These are phyloP conservation scores for Scleromitrula shiraiana DNA, from an alignment of 2,329 filamentous ascomycete species.

Conservation along the genomic window DNA sequence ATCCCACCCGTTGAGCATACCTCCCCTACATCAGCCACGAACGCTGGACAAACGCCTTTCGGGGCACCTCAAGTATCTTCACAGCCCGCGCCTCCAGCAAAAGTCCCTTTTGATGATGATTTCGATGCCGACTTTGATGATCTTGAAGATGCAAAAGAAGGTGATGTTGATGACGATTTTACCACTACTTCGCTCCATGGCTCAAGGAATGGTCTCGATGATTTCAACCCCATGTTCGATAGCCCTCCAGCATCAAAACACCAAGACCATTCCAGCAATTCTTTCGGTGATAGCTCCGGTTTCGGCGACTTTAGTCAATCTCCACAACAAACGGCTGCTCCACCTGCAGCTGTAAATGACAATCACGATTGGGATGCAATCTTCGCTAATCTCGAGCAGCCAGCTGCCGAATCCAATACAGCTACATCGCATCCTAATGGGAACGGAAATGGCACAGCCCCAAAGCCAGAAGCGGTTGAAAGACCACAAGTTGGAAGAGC, in stretches of 20 bases:
- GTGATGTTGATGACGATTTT: constrained; percentile 71
- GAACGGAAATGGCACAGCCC: constrained; percentile 21
- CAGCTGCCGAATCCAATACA: constrained; percentile 24
- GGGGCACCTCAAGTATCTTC: constrained; percentile 20
- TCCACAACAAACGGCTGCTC: constrained; percentile 35
- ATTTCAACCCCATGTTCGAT: constrained; percentile 79
- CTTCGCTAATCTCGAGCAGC: constrained; percentile 69
- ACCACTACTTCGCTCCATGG: constrained; percentile 55
- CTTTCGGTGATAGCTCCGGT: constrained; percentile 22
- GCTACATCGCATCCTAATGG: constrained; percentile 11
- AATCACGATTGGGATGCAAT: constrained; percentile 91
- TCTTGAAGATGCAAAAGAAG: constrained; percentile 77
- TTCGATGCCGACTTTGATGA: constrained; percentile 72
- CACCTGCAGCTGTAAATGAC: constrained; percentile 36
- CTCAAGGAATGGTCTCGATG: constrained; percentile 56
- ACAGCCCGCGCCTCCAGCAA: constrained; percentile 32
- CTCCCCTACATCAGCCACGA: constrained; percentile 22
- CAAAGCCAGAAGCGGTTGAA: constrained; percentile 17
- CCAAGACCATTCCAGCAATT: constrained; percentile 22
- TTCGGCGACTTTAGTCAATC: constrained; percentile 43
- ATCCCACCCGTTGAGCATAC: constrained; percentile 35
- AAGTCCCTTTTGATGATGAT: constrained; percentile 62
- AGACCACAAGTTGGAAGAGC: constrained; percentile 53
- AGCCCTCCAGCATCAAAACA: constrained; percentile 37
- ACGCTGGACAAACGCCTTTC: constrained; percentile 22